Percentiles rank a stretch among this genome's conserved stretches.
Evolutionary conservation across 306 rosid genomes (phyloP).

Genomic region (Luffa acutangula): DNA sequence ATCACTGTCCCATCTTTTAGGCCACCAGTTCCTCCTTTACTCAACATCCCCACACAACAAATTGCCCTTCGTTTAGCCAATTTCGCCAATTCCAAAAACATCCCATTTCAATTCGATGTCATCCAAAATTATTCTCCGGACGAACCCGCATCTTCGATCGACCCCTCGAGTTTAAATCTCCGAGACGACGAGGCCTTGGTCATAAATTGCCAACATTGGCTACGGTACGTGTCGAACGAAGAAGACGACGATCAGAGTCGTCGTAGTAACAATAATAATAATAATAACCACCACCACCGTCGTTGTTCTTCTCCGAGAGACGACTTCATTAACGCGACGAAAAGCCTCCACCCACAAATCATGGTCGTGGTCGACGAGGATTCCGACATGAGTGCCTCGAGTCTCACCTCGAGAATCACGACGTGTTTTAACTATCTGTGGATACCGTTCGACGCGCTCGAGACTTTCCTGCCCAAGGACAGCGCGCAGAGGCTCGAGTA

Average conservation of each 20-base stretch:
- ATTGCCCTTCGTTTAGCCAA: constrained; percentile 69
- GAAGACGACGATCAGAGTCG: background rate
- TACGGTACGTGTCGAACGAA: constrained; percentile 51
- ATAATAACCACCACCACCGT: background rate
- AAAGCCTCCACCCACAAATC: constrained; percentile 57
- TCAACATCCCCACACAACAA: constrained; percentile 54
- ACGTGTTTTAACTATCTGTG: constrained; percentile 77
- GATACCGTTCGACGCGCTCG: constrained; percentile 94
- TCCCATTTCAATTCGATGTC: constrained; percentile 66
- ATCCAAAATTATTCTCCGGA: constrained; percentile 11
- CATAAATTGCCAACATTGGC: constrained; percentile 76
- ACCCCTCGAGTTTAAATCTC: constrained; percentile 31
- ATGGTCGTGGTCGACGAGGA: constrained; percentile 77
- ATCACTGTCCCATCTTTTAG: constrained; percentile 63
- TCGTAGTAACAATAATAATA: background rate
- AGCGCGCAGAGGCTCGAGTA: constrained; percentile 71
- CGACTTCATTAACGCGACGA: constrained; percentile 37
- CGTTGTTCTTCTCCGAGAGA: constrained; percentile 33
- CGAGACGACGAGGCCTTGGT: constrained; percentile 79
- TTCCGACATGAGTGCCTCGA: constrained; percentile 45
- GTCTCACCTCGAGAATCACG: constrained; percentile 56
- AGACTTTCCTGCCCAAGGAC: constrained; percentile 75
- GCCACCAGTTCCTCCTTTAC: constrained; percentile 73
- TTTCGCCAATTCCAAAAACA: constrained; percentile 56
- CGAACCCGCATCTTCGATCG: constrained; percentile 4